Evolutionary conservation across 495 filamentous ascomycete genomes (phyloP), one percentile per base, ranked within the genome.

Genomic region (Pyronema domesticum): DNA sequence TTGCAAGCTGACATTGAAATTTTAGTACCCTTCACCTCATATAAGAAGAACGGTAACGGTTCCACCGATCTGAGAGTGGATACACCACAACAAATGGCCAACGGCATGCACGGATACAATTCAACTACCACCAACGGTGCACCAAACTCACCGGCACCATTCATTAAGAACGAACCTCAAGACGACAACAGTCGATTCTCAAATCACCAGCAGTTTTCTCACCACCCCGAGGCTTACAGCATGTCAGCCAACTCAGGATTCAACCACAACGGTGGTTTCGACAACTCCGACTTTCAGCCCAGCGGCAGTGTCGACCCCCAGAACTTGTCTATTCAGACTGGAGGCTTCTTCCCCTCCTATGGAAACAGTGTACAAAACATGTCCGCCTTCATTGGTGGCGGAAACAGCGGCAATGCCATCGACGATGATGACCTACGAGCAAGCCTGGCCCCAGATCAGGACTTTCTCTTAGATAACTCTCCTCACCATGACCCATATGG

Each of bases 281-380:
- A 77, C 58, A 76, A 75, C 55, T 71, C 73, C 57, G 49, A 50
- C 34, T 65, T 67, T 59, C 49, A 52, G 54, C 46, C 37, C 1
- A 76, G 76, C 46, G 75, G 72, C 33, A 79, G 77, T 64, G 80
- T 95, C 57, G 86, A 95, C 62, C 91, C 91, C 2, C 89, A 83
- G 45, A 85, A 91, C 46, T 73, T 98, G 55, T 78, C 80, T 51
- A 85, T 56, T 59, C 62, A 65, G 46, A 65, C 57, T 13, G 62
- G 62, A 14, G 62, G 62, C 34, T 65, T 65, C 47, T 65, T 58
- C 44, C 53, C 55, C 18, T 53, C 62, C 15, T 53, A 55, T 6
- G 49, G 55, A n/a, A 44, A 42, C 19, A 65, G 59, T 18, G 23
- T 30, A 30, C 50, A 53, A 43, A 19, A 37, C 10, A 14, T 14